Evolutionary conservation across 306 rosid species (phyloP), one percentile per base, ranked within the genome.

Genomic region (Lathyrus oleraceus): DNA sequence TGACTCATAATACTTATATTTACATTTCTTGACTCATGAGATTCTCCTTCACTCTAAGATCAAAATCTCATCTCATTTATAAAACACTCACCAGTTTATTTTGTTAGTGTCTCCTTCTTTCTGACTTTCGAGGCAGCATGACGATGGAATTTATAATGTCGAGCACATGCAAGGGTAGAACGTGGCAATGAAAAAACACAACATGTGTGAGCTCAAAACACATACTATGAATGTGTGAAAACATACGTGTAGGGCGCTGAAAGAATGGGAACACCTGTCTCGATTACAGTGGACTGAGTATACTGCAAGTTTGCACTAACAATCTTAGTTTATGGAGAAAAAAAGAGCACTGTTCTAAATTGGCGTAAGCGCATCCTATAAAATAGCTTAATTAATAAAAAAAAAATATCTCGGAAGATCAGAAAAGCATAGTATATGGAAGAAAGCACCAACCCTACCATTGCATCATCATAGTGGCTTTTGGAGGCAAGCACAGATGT

Each of bases 191-290:
- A 1, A 20, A 19, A 0, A 61, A 51, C 2, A 20, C 20, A 11
- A 56, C 49, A 74, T 1, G 76, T 66, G 74, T 61, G 65, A 45
- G 28, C 39, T 27, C 19, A 5, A 27, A n/a, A 57, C 27, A 51
- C 57, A 3, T 35, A 14, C 49, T 52, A 56, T 12, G 61, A 75
- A 25, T 51, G 49, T 44, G 5, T 5, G 8, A 44, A 4, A 3
- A 11, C 69, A 82, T 90, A 84, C 89, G 91, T 82, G 95, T 84
- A 61, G 57, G 39, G 21, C 9, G 36, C 28, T 25, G 69, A 69
- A 79, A 69, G 19, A 61, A 59, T 17, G 8, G 78, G 65, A 45
- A 52, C 27, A 61, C 65, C 28, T 57, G 61, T 3, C 6, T 16
- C 11, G 67, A 58, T 70, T 53, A 79, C 69, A 66, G 47, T 72